Evolutionary conservation across 148 eudicot genomes (phyloP).

Genomic region (Vaccinium darrowii): DNA sequence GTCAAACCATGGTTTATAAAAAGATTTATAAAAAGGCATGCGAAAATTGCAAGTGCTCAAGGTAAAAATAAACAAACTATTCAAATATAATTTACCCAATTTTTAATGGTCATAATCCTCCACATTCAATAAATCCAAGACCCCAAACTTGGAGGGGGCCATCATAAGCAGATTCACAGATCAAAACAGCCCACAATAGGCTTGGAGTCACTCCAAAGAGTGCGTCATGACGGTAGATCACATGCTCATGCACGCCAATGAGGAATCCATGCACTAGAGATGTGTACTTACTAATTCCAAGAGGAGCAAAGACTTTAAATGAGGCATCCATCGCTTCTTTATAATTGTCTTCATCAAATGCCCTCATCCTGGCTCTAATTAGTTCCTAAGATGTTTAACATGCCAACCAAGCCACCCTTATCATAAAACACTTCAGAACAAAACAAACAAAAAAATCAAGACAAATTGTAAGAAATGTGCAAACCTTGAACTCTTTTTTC

Average conservation of each 20-base stretch:
- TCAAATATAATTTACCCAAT: neutral
- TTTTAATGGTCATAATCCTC: neutral
- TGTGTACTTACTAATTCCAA: slow-evolving; percentile 73
- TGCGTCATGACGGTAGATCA: neutral
- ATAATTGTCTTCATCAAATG: slow-evolving; percentile 87
- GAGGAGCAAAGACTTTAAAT: slow-evolving; percentile 83
- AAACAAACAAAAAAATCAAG: neutral
- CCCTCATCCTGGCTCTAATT: slow-evolving; percentile 67
- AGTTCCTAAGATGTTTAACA: slow-evolving; percentile 55
- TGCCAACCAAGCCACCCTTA: slow-evolving; percentile 20
- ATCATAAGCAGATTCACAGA: neutral
- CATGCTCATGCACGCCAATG: neutral
- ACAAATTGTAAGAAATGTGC: neutral
- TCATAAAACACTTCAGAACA: neutral
- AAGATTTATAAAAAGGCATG: neutral
- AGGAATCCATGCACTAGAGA: neutral
- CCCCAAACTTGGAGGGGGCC: neutral
- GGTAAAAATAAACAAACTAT: neutral
- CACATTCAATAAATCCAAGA: neutral
- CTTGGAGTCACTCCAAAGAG: neutral
- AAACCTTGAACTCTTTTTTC: slow-evolving; percentile 87
- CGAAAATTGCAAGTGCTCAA: neutral
- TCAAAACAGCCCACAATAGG: neutral
- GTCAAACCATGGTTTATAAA: neutral
- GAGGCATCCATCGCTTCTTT: slow-evolving; percentile 95